Base-by-base conservation (phyloP, 352 stramenopile species). In the Globisporangium lucens region DNA sequence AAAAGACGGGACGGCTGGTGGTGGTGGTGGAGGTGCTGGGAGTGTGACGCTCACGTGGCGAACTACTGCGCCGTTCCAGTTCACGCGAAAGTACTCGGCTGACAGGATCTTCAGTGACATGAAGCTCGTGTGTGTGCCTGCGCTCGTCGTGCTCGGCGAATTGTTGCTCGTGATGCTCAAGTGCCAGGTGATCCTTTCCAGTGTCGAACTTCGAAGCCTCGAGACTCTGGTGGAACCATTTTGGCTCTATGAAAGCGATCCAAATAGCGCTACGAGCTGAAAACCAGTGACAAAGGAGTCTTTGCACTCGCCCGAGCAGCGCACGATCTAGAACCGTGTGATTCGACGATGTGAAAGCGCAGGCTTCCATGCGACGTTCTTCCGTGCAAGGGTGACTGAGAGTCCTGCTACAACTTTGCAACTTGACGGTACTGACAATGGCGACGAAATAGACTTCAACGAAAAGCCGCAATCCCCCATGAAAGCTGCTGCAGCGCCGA, bases 321-420 rank as follows among this genome's bases (percentile, higher is more conserved):
- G 85, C 27, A 76, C 80, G 30, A 70, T 89, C 46, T 93, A 83
- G 85, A 93, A 93, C 61, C 85, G 81, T 20, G 82, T 77, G 0
- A 75, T 93, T 55, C 81, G 85, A 27, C 68, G 85, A 8, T 90
- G 81, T 60, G 67, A 82, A 68, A 71, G 75, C 20, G 76, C 68
- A 4, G 75, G 71, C n/a, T 79, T 83, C 33, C 72, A 70, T 20
- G 29, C 51, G 8, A 65, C 65, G 13, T 76, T 79, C 43, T 67
- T 57, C 2, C 33, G 35, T 9, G 22, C 46, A 3, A 20, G 4
- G 52, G 52, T 52, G 10, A 10, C 8, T 30, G 15, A 58, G 65
- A 55, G 20, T 17, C 29, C 17, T 17, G 24, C 9, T n/a, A 30
- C 30, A 9, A 33, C n/a, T 22, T 12, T 49, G 56, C 56, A 49